Percentiles rank a stretch among this genome's conserved stretches.
Conservation (phyloP, 78 protist species). For the Anaeramoeba ignava region DNA sequence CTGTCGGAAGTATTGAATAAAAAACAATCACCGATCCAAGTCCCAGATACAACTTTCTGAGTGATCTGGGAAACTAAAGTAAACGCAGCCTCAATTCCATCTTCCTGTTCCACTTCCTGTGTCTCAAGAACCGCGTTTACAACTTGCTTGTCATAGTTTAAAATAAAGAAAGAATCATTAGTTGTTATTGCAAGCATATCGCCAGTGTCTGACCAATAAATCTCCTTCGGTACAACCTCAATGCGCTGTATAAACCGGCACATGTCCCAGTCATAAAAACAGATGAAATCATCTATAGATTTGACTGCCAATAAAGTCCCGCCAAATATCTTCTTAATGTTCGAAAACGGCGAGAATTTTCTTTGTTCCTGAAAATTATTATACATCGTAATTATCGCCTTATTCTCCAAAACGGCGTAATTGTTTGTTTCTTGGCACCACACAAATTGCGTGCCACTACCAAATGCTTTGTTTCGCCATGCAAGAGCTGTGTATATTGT, state of each 20-base stretch:
- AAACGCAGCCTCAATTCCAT: background rate
- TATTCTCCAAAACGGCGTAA: background rate
- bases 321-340: background rate
- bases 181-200: background rate
- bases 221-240: background rate
- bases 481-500: background rate
- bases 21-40: background rate
- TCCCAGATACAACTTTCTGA: background rate
- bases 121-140: background rate
- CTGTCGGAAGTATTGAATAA: background rate
- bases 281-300: background rate
- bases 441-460: background rate
- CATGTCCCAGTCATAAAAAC: background rate
- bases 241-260: background rate
- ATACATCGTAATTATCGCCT: background rate
- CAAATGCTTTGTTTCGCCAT: background rate
- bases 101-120: background rate
- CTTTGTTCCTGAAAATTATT: background rate
- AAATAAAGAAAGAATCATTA: background rate
- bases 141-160: background rate
- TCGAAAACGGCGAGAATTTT: background rate
- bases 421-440: background rate
- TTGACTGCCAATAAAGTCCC: background rate
- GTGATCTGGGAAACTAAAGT: background rate
- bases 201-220: background rate